Conservation (phyloP, 2,329 filamentous ascomycete species). For the Epichloe hybrida region DNA sequence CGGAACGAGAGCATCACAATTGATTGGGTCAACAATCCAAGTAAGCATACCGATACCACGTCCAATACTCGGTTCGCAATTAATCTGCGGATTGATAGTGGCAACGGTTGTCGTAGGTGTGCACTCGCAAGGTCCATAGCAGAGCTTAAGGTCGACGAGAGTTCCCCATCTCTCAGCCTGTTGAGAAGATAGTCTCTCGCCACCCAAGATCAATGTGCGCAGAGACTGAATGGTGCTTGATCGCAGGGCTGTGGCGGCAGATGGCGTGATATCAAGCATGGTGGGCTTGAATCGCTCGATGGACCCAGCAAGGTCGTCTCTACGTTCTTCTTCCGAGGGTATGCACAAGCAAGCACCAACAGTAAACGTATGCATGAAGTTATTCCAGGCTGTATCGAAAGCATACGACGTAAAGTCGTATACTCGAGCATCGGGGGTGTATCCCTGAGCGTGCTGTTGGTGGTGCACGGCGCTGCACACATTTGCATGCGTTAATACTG, state of each 20-base stretch:
- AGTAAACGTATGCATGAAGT: constrained; percentile 2
- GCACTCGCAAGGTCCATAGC: constrained; percentile 12
- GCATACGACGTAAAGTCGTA: constrained; percentile 7
- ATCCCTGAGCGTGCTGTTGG: constrained; percentile 9
- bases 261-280: constrained; percentile 3
- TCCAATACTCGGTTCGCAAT: constrained; percentile 2
- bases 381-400: constrained; percentile 4
- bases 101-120: constrained; percentile 2
- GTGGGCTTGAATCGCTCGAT: constrained; percentile 4
- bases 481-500: constrained; percentile 11
- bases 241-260: not conserved
- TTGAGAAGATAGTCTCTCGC: not conserved
- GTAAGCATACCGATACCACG: constrained; percentile 3
- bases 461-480: constrained; percentile 9
- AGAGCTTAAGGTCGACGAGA: not conserved
- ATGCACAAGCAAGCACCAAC: constrained; percentile 8
- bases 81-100: not conserved
- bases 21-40: constrained; percentile 16
- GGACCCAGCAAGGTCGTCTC: constrained; percentile 4
- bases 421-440: constrained; percentile 8
- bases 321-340: constrained; percentile 7
- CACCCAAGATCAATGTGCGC: constrained; percentile 1
- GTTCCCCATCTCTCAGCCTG: not conserved
- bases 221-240: not conserved
- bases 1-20: constrained; percentile 12